phyloP scores from a whole-genome alignment of 371 early-diverging fungal genomes.

The Mortierella sp. region DNA sequence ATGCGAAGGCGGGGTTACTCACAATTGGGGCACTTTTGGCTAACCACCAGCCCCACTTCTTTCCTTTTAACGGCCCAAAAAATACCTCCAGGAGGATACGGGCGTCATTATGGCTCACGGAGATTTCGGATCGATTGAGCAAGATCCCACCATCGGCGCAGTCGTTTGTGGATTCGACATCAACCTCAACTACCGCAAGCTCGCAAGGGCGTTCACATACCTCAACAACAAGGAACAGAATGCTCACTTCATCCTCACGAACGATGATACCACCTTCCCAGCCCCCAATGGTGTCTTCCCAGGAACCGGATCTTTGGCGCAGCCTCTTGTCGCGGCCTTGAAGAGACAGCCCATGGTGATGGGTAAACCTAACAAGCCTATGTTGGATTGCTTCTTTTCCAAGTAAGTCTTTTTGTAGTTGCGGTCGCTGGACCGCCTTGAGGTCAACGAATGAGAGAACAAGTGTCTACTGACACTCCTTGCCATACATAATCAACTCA shows the following conservation, averaged over 20 bases:
- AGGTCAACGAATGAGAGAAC: neutral
- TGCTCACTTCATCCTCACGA: conserved; percentile 93
- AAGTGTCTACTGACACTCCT: neutral
- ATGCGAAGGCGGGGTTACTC: neutral
- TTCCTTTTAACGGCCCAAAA: neutral
- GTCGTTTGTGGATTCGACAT: conserved; percentile 92
- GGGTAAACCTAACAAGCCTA: conserved; percentile 94
- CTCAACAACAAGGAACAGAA: conserved; percentile 73
- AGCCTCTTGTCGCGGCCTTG: conserved; percentile 80
- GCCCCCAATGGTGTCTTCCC: conserved; percentile 65
- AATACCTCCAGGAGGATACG: conserved; percentile 62
- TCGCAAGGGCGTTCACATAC: conserved; percentile 91
- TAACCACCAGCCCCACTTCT: neutral
- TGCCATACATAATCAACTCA: neutral
- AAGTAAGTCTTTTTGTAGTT: conserved; percentile 58
- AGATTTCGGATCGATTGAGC: conserved; percentile 65
- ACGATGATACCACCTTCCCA: conserved; percentile 93
- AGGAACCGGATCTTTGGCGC: conserved; percentile 89
- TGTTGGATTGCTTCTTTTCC: conserved; percentile 91
- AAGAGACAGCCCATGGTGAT: conserved; percentile 84
- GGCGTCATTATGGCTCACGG: conserved; percentile 58
- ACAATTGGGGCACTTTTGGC: neutral
- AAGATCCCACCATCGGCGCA: conserved; percentile 82
- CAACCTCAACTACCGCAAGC: conserved; percentile 90
- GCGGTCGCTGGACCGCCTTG: neutral